phyloP scores from a whole-genome alignment of 1,284 basidiomycete species.

The Coniferiporia weirii region DNA sequence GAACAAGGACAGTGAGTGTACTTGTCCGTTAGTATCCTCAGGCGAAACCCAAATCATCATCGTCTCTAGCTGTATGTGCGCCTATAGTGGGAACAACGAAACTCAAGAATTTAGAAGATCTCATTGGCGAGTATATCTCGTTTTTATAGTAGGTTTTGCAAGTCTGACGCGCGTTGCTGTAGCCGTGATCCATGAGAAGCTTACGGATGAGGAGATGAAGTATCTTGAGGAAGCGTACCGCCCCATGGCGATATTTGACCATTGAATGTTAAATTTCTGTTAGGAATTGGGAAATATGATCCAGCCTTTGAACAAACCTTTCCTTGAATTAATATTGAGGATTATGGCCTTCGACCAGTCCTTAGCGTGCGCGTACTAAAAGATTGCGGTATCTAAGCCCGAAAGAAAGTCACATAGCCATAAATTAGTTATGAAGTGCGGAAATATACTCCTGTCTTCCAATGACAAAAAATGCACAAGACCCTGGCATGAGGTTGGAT shows the following conservation, averaged over 20 bases:
- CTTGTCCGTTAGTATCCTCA: background rate
- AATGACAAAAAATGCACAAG: too few relatives aligned
- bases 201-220: conserved; percentile 49
- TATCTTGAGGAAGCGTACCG: conserved; percentile 36
- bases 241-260: conserved; percentile 26
- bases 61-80: conserved; percentile 37
- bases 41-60: background rate
- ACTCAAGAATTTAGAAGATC: conserved; percentile 44
- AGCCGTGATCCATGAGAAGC: conserved; percentile 38
- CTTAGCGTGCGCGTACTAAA: too few relatives aligned
- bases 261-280: conserved; percentile 1
- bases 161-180: conserved; percentile 7
- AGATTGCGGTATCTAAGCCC: too few relatives aligned
- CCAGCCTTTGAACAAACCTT: too few relatives aligned
- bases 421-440: too few relatives aligned
- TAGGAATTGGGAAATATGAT: too few relatives aligned
- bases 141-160: background rate
- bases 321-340: too few relatives aligned
- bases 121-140: conserved; percentile 36
- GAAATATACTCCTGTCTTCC: too few relatives aligned
- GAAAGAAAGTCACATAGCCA: too few relatives aligned
- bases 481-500: too few relatives aligned
- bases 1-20: conserved; percentile 31
- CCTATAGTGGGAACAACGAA: conserved; percentile 51
- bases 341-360: too few relatives aligned